Conservation (phyloP, 73 alveolate genomes). For the Effrenium voratum region DNA sequence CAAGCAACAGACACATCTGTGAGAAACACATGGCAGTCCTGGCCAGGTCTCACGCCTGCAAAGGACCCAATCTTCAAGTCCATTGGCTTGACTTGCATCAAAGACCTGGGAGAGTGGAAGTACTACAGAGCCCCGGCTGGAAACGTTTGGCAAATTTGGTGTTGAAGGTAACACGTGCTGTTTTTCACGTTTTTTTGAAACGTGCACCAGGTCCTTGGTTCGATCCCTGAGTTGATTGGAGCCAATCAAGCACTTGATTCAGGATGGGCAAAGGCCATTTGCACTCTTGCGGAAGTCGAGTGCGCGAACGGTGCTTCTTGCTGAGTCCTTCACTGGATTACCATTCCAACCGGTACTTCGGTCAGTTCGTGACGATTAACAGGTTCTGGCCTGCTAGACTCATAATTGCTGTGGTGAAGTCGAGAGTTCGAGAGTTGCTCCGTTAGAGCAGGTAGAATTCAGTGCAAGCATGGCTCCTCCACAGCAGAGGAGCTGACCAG, state of each 20-base stretch:
- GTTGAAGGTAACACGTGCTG: not conserved
- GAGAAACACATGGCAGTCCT: no score
- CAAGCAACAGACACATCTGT: no score
- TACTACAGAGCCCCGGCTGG: constrained; percentile 32
- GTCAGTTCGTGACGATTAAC: no score
- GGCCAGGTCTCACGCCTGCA: constrained; percentile 67
- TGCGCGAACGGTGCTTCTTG: constrained; percentile 78
- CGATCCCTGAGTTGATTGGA: not conserved
- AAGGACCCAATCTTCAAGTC: constrained; percentile 84
- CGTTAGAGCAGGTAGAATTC: no score
- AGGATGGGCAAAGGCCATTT: constrained; percentile 92
- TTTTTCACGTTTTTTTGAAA: not conserved
- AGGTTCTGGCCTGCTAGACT: no score
- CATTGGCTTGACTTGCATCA: constrained; percentile 53
- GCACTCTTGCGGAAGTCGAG: constrained; percentile 83
- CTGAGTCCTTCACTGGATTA: no score
- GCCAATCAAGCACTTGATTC: not conserved
- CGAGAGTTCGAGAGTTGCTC: no score
- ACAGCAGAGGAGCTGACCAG: no score
- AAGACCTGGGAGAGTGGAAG: constrained; percentile 88
- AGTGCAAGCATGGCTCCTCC: no score
- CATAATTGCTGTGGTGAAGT: no score
- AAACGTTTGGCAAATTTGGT: not conserved
- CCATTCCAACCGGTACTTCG: no score
- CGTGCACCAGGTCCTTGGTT: not conserved